Conservation (phyloP, 768 basidiomycete species). For the Tulasnella sp. region DNA sequence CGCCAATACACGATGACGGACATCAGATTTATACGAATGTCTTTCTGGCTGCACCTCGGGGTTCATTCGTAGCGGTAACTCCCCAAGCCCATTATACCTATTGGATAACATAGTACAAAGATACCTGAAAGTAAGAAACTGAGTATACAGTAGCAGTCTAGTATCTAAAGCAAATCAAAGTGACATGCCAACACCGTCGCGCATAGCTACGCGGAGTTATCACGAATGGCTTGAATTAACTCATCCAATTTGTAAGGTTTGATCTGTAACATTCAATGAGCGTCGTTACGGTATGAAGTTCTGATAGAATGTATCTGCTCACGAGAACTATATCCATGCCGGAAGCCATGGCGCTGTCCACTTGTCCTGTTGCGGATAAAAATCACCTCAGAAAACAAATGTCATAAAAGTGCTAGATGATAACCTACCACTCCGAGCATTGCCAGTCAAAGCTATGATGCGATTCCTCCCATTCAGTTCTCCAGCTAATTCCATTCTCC, state of each 20-base stretch:
- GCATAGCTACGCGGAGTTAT: no score
- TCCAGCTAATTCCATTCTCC: constrained; percentile 20
- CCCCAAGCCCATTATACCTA: no score
- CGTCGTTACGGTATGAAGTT: neutral
- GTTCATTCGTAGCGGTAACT: no score
- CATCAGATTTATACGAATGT: no score
- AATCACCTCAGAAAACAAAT: neutral
- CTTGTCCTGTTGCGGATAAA: constrained; percentile 13
- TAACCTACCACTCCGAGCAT: constrained; percentile 17
- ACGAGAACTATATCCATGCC: constrained; percentile 24
- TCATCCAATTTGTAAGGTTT: constrained; percentile 23
- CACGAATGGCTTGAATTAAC: constrained; percentile 19
- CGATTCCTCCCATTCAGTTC: constrained; percentile 15
- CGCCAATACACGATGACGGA: no score
- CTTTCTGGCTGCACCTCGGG: no score
- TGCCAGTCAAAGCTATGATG: constrained; percentile 23
- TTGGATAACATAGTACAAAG: no score
- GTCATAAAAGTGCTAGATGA: neutral
- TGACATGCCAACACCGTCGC: no score
- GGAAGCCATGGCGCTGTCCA: constrained; percentile 19
- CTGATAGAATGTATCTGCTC: neutral
- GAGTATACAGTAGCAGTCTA: no score
- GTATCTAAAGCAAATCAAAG: no score
- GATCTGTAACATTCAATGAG: constrained; percentile 10
- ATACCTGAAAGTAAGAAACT: no score